Conservation (phyloP, 257 asterid genomes). For the Eustoma russellianum region DNA sequence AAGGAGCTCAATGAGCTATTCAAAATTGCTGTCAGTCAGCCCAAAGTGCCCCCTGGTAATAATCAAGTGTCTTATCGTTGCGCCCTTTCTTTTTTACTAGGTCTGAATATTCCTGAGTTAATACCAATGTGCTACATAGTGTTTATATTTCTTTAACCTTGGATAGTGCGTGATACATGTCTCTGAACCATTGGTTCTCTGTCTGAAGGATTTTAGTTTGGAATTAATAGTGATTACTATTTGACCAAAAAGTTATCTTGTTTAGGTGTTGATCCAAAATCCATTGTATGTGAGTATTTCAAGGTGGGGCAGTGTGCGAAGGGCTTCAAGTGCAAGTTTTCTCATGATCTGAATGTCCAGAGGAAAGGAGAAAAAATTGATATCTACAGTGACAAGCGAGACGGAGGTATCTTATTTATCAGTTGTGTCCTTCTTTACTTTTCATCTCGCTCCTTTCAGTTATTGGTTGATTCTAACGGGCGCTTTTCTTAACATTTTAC, state of each 20-base stretch:
- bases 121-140: not conserved
- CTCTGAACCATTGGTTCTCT: not conserved
- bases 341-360: constrained; percentile 89
- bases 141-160: not conserved
- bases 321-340: constrained; percentile 95
- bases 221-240: no score
- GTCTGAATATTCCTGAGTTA: not conserved
- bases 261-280: constrained; percentile 92
- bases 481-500: constrained; percentile 2
- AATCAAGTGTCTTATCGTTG: not conserved
- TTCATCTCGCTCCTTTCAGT: no score
- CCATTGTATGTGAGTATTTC: constrained; percentile 72
- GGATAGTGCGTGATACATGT: no score
- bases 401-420: constrained; percentile 27
- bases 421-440: no score
- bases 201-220: not conserved
- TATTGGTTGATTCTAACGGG: not conserved
- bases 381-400: constrained; percentile 72
- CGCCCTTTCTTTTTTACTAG: not conserved
- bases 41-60: constrained; percentile 90
- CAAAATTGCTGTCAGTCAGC: constrained; percentile 85
- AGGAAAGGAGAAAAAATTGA: constrained; percentile 96
- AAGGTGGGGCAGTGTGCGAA: constrained; percentile 84
- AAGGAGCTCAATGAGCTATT: constrained; percentile 80
- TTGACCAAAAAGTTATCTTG: not conserved